Evolutionary conservation across 805 yeast genomes (phyloP), one percentile per base, ranked within the genome.

Genomic region (Teunomyces pallodes): DNA sequence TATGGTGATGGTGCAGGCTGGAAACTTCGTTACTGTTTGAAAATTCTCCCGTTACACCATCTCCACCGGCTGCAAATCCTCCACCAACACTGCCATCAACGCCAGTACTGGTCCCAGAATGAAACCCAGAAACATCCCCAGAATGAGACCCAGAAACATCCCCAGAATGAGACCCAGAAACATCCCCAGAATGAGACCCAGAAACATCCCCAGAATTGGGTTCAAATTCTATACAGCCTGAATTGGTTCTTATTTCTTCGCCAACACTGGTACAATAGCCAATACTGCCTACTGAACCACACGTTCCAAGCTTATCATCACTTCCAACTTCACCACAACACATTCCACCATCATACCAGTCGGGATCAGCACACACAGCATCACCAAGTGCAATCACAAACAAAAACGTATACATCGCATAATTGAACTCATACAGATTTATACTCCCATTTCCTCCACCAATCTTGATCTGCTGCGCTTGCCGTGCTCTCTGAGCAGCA

Each of bases 371-470:
- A 3, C 35, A 29, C 6, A 49, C 20, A 4, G 55, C 51, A 6
- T 27, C 40, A 7, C 32, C 20, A 1, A 54, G 56, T 8, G 54
- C 48, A n/a, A 49, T 28, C 24, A 53, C 54, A 28, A 43, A 53
- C 3, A 49, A 28, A 13, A 36, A 38, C 9, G 49, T 48, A 30
- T 49, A 40, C 41, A 42, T 9, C 39, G 46, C n/a, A 33, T 36
- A 43, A 39, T 27, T 10, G 29, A 20, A 41, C 10, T 17, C 20
- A 9, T 38, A 38, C 10, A 29, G 30, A 26, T 38, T 36, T 29
- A 16, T 31, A 17, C 30, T 12, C 24, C 13, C 13, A 9, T 24
- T 10, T 27, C 42, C 5, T 47, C 48, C 47, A 9, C 26, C 39
- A 29, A 45, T 41, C 32, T 49, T 51, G 14, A 12, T 17, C 9